Evolutionary conservation across 2,329 filamentous ascomycete genomes (phyloP).

Genomic region (Penicillium sp.): DNA sequence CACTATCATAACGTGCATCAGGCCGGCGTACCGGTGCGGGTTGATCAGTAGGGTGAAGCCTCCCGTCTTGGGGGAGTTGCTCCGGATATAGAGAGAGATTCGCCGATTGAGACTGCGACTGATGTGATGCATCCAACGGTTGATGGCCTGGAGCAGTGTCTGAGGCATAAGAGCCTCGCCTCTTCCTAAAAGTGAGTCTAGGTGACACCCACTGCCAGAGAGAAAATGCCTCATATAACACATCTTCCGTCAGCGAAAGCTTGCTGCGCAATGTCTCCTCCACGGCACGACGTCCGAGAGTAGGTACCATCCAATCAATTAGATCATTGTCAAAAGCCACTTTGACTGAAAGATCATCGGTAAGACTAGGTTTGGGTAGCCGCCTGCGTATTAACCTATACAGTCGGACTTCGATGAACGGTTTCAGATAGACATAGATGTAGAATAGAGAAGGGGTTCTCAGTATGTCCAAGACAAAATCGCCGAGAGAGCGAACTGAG

Average conservation of each 20-base stretch:
- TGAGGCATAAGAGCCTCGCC: slow-evolving; percentile 20
- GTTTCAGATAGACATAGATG: slow-evolving; percentile 43
- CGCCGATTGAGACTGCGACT: slow-evolving; percentile 30
- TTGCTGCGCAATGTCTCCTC: slow-evolving; percentile 45
- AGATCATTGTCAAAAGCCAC: slow-evolving; percentile 50
- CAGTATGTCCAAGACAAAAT: slow-evolving; percentile 34
- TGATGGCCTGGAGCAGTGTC: slow-evolving; percentile 23
- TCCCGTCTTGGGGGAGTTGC: slow-evolving; percentile 22
- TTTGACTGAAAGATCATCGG: slow-evolving; percentile 48
- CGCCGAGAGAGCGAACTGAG: slow-evolving; percentile 34
- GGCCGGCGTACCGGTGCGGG: slow-evolving; percentile 18
- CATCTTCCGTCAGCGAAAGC: slow-evolving; percentile 42
- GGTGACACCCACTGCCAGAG: slow-evolving; percentile 40
- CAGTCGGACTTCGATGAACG: slow-evolving; percentile 44
- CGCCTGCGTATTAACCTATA: slow-evolving; percentile 47
- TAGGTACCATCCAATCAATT: slow-evolving; percentile 49
- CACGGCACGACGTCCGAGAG: slow-evolving; percentile 44
- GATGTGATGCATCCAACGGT: slow-evolving; percentile 33
- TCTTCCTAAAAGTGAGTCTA: slow-evolving; percentile 33
- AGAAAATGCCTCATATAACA: slow-evolving; percentile 40
- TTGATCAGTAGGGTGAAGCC: slow-evolving; percentile 20
- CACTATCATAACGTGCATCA: slow-evolving; percentile 26
- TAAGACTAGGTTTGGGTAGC: slow-evolving; percentile 46
- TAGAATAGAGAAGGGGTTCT: slow-evolving; percentile 43
- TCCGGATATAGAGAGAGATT: slow-evolving; percentile 20